Base-by-base conservation (phyloP, 352 stramenopile species). In the Globisporangium takayamanum region DNA sequence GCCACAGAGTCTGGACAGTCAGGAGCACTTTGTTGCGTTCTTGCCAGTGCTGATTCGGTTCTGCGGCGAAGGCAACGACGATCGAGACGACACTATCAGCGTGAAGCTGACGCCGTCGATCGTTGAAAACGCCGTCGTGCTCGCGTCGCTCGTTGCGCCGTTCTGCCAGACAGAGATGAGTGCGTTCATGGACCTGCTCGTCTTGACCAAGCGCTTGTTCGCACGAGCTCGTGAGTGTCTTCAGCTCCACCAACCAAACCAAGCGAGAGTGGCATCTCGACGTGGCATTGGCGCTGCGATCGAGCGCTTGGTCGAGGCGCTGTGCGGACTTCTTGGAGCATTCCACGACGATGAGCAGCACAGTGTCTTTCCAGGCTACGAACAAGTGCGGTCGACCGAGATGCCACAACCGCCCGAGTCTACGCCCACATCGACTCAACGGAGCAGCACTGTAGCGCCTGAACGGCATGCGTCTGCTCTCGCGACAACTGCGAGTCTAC, bases 331-430 rank as follows among this genome's bases (percentile, higher is more conserved):
- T 12, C 50, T 55, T n/a, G 20, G 11, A 3, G 42, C n/a, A 5
- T 55, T 55, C 30, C 50, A 55, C 20, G 33, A 44, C 8, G 28
- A 30, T 10, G 50, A 55, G 16, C 2, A 25, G 18, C 45, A 12
- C 18, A 55, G 50, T 18, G 50, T 55, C 5, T 26, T 55, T 20
- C 50, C 50, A 45, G 50, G 50, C 26, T 55, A 55, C 50, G 14
- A 44, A 1, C 50, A 45, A 11, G 30, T 36, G 30, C 8, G 30
- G 30, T 36, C 8, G 50, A 14, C 28, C 44, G 6, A 22, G 28
- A 18, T 16, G 37, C 1, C 28, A 18, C 8, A 33, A 44, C 48
- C 28, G 33, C 14, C 12, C 42, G n/a, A 22, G 22, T 22, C 22
- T 22, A 22, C n/a, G 18, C 0, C 44, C 44, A 11, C 7, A 49